Evolutionary conservation across 345 rosid genomes (phyloP), one percentile per base, ranked within the genome.

Genomic region (Eucalyptus brandiana): DNA sequence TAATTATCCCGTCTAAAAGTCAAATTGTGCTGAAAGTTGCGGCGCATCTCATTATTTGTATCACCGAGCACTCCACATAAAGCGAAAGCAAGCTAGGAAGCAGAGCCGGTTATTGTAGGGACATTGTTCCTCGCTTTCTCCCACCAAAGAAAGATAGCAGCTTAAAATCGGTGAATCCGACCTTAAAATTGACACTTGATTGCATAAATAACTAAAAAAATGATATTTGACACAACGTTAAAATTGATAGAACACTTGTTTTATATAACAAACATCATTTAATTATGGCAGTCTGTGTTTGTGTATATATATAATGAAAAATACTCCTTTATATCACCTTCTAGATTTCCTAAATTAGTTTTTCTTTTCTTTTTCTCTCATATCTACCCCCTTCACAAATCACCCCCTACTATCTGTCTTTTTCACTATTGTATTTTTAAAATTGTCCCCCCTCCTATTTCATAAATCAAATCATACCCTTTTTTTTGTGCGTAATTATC

Each of bases 301-400:
- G 32, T n/a, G 21, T 15, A n/a, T 15, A 65, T 65, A 7, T n/a
- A 65, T n/a, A n/a, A 65, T 65, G 2, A 32, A 65, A 65, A n/a
- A n/a, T 0, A 4, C 40, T n/a, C 37, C 0, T 60, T 60, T 65
- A 65, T 15, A n/a, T 65, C 19, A 4, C 37, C 19, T 65, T 15
- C 8, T 65, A 65, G 37, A 65, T 65, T n/a, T 65, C 37, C 5
- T n/a, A 65, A 15, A n/a, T 65, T n/a, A 65, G 19, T 65, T 65
- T 30, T n/a, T 62, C 37, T 62, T 62, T 30, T 30, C 5, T 53
- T 19, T 62, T 3, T 62, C 34, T 62, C 9, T 62, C 72, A 6
- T 4, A 13, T 62, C 37, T 7, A 14, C n/a, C 72, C 72, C 34
- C 17, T 62, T 62, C 34, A 30, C 0, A 62, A 62, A 62, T 62